Evolutionary conservation across 192 early-diverging fungal species (phyloP).

Genomic region (Coemansia sp.): DNA sequence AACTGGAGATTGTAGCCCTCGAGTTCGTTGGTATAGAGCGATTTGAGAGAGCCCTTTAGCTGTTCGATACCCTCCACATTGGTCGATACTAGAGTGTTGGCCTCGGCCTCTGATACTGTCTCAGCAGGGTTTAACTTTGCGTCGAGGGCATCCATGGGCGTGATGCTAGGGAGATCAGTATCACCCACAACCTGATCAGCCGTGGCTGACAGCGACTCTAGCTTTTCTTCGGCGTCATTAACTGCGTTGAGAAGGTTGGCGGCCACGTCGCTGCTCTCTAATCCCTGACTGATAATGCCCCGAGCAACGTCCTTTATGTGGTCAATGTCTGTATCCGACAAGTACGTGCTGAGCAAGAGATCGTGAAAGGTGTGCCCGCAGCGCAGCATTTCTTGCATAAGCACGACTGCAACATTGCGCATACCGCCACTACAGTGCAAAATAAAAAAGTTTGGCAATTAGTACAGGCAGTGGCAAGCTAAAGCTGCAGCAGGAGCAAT

Average conservation of each 20-base stretch:
- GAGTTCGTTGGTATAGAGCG: slow-evolving; percentile 56
- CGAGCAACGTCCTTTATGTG: slow-evolving; percentile 48
- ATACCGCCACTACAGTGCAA: slow-evolving; percentile 31
- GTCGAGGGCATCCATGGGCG: background rate
- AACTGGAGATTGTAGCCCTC: slow-evolving; percentile 72
- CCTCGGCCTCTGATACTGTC: slow-evolving; percentile 18
- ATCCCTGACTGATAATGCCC: slow-evolving; percentile 16
- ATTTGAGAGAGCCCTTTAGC: slow-evolving; percentile 67
- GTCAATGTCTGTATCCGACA: slow-evolving; percentile 46
- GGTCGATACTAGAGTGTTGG: slow-evolving; percentile 43
- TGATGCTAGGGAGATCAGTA: no score
- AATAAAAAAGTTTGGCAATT: background rate
- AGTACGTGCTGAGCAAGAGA: slow-evolving; percentile 52
- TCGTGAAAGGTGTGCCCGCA: slow-evolving; percentile 36
- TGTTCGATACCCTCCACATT: slow-evolving; percentile 74
- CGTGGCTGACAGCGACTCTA: slow-evolving; percentile 18
- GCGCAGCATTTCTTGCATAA: slow-evolving; percentile 55
- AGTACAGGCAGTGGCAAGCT: background rate
- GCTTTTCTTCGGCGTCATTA: slow-evolving; percentile 26
- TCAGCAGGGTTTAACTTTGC: background rate
- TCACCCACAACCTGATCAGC: background rate
- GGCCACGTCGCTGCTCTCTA: slow-evolving; percentile 29
- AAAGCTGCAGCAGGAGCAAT: background rate
- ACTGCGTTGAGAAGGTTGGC: slow-evolving; percentile 33
- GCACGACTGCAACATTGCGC: slow-evolving; percentile 40